A percentile compares a stretch with the other conserved stretches of the same genome.
Evolutionary conservation across 768 basidiomycete genomes (phyloP).

Genomic region (Dentipellis sp.): DNA sequence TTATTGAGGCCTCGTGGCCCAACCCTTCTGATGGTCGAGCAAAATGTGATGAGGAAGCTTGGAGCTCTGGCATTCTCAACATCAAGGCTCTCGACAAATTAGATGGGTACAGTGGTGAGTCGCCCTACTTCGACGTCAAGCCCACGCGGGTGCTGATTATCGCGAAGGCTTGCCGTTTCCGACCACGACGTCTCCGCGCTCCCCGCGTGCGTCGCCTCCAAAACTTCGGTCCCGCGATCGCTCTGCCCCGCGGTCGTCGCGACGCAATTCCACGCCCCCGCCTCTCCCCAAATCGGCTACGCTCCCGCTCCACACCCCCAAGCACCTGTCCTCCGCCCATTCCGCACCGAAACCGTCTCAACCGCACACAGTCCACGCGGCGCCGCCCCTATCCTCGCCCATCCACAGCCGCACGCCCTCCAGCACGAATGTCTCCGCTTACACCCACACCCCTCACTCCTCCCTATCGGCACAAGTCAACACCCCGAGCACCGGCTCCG

Average conservation of each 20-base stretch:
- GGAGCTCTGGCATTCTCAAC: slow-evolving; percentile 69
- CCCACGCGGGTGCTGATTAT: not conserved
- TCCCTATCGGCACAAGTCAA: not conserved
- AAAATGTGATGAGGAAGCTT: slow-evolving; percentile 59
- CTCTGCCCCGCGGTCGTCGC: slow-evolving; percentile 11
- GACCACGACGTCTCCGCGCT: slow-evolving; percentile 10
- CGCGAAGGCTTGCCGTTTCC: slow-evolving; percentile 14
- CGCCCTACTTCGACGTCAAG: slow-evolving; percentile 22
- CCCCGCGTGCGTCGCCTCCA: slow-evolving; percentile 39
- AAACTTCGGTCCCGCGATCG: slow-evolving; percentile 34
- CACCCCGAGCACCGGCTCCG: slow-evolving; percentile 15
- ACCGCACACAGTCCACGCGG: slow-evolving; percentile 7
- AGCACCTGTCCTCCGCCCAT: slow-evolving; percentile 16
- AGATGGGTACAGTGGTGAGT: slow-evolving; percentile 60
- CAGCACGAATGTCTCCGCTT: not conserved
- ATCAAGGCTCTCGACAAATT: slow-evolving; percentile 66
- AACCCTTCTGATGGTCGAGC: slow-evolving; percentile 44
- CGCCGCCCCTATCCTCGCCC: slow-evolving; percentile 8
- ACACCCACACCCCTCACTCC: not conserved
- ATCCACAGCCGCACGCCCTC: slow-evolving; percentile 1
- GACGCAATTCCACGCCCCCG: slow-evolving; percentile 66
- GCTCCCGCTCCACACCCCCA: slow-evolving; percentile 63
- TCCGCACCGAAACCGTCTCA: slow-evolving; percentile 8
- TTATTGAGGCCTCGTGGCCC: slow-evolving; percentile 74
- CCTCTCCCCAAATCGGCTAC: slow-evolving; percentile 79